A percentile compares a stretch with the other conserved stretches of the same genome.
Conservation (phyloP, 192 early-diverging fungal genomes). For the Podila epicladia region DNA sequence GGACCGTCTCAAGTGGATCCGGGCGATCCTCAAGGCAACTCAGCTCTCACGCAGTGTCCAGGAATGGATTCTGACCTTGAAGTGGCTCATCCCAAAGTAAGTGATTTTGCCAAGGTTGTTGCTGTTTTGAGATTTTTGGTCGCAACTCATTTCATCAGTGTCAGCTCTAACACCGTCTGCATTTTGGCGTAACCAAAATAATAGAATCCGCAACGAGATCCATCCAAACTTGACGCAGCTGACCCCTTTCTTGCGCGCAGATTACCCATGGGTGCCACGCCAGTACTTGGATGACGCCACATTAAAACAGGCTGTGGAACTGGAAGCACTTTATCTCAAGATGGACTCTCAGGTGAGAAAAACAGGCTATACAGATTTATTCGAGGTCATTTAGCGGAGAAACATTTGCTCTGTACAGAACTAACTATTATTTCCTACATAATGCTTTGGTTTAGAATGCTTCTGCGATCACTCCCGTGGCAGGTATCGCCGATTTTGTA, state of each 20-base stretch:
- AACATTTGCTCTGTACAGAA: background rate
- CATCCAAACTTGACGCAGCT: slow-evolving; percentile 22
- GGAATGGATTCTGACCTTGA: slow-evolving; percentile 37
- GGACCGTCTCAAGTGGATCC: slow-evolving; percentile 43
- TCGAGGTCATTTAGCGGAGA: background rate
- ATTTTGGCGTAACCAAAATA: background rate
- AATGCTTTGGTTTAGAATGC: slow-evolving; percentile 13
- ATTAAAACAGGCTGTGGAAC: slow-evolving; percentile 28
- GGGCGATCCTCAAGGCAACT: slow-evolving; percentile 30
- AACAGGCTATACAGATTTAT: too few relatives aligned
- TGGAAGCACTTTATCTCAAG: slow-evolving; percentile 17
- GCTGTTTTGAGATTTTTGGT: background rate
- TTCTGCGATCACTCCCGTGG: slow-evolving; percentile 32
- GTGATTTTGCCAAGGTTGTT: background rate
- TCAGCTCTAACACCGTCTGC: background rate
- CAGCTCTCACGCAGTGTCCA: slow-evolving; percentile 3
- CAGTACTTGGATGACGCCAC: slow-evolving; percentile 39
- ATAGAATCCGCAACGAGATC: slow-evolving; percentile 49
- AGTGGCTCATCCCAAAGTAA: slow-evolving; percentile 49
- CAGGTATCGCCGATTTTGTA: slow-evolving; percentile 18
- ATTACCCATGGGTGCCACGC: slow-evolving; percentile 3
- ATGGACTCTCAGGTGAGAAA: slow-evolving; percentile 37
- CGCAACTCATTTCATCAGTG: background rate
- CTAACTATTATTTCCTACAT: background rate
- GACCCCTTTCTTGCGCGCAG: background rate